Conservation (phyloP, 345 rosid genomes). For the Microthlaspi erraticum region DNA sequence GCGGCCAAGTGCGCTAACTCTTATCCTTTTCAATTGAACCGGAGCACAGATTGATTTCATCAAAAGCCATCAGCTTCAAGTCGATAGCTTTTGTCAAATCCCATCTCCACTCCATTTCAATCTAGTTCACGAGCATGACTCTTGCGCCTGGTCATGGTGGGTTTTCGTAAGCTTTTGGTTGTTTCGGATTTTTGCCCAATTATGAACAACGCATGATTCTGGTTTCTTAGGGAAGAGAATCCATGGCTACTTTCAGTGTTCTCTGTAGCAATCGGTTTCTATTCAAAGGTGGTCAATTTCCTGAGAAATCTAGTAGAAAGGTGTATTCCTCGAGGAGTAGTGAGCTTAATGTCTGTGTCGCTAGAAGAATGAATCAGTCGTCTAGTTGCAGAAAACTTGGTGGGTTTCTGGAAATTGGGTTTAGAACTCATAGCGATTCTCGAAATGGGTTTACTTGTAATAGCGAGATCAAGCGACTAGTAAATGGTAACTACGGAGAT, state of each 20-base stretch:
- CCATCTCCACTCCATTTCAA: constrained; percentile 14
- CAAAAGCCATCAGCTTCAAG: constrained; percentile 14
- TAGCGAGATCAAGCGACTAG: constrained; percentile 48
- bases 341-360: constrained; percentile 32
- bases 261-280: constrained; percentile 63
- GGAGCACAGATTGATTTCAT: too few species aligned
- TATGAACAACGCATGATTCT: constrained; percentile 42
- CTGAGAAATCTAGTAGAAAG: constrained; percentile 38
- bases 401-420: constrained; percentile 45
- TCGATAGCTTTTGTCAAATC: constrained; percentile 24
- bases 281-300: constrained; percentile 36
- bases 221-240: constrained; percentile 16
- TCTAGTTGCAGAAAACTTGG: constrained; percentile 47
- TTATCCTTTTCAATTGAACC: constrained; percentile 36
- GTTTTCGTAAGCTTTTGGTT: not conserved
- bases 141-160: constrained; percentile 16
- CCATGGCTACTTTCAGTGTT: constrained; percentile 64
- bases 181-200: not conserved
- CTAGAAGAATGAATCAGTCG: constrained; percentile 44
- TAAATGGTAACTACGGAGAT: constrained; percentile 46
- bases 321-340: constrained; percentile 43
- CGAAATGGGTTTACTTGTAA: constrained; percentile 50
- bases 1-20: constrained; percentile 14
- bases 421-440: constrained; percentile 46
- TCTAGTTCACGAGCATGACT: not conserved